phyloP scores from a whole-genome alignment of 148 eudicot genomes.

The Rheum nobile region DNA sequence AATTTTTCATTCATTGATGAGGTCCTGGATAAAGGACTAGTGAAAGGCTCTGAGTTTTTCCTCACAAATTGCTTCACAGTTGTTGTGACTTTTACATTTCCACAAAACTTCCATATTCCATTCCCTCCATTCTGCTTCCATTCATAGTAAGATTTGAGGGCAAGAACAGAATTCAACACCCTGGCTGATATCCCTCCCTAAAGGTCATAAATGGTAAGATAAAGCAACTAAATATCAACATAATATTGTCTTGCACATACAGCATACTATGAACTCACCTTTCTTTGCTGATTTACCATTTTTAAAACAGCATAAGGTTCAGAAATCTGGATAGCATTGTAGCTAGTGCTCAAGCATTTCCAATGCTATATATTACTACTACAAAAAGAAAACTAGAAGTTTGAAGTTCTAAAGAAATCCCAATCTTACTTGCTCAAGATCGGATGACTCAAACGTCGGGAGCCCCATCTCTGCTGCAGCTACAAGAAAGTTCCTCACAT shows the following conservation, averaged over 20 bases:
- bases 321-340: neutral
- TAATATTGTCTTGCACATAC: neutral
- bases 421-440: too few species aligned
- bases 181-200: slow-evolving; percentile 41
- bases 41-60: slow-evolving; percentile 78
- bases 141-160: slow-evolving; percentile 74
- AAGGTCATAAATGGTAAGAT: neutral
- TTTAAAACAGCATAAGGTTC: neutral
- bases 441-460: slow-evolving; percentile 86
- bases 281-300: neutral
- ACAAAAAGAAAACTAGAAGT: neutral
- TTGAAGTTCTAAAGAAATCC: neutral
- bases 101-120: slow-evolving; percentile 86
- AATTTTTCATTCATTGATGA: neutral
- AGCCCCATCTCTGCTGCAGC: slow-evolving; percentile 73
- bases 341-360: slow-evolving; percentile 23
- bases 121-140: slow-evolving; percentile 74
- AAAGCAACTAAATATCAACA: neutral
- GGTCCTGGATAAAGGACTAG: slow-evolving; percentile 51
- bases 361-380: slow-evolving; percentile 28
- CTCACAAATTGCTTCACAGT: slow-evolving; percentile 60
- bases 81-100: slow-evolving; percentile 47
- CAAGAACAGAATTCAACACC: slow-evolving; percentile 72
- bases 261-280: neutral
- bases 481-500: slow-evolving; percentile 67